phyloP scores from a whole-genome alignment of 1,284 basidiomycete genomes.

The Ceratobasidium sp. region DNA sequence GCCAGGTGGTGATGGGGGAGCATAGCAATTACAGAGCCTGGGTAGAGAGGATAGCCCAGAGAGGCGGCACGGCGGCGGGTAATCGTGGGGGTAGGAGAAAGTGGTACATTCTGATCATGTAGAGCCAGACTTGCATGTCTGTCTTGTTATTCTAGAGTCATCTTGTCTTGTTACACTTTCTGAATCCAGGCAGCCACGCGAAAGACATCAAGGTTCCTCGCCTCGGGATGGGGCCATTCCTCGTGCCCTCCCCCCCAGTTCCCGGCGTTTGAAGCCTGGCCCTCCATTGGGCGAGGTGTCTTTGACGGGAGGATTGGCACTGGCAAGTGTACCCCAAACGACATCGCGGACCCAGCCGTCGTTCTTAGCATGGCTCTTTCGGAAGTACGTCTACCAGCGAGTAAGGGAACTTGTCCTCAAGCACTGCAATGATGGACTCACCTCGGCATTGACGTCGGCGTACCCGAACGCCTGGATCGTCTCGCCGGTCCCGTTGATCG shows the following conservation, averaged over 20 bases:
- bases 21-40: constrained; percentile 14
- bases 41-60: background rate
- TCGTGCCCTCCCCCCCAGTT: background rate
- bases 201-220: background rate
- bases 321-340: constrained; percentile 51
- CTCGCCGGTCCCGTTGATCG: constrained; percentile 51
- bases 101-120: background rate
- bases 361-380: constrained; percentile 50
- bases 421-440: background rate
- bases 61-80: too few species aligned
- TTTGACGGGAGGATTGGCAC: constrained; percentile 47
- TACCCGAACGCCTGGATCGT: constrained; percentile 52
- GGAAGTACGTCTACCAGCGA: constrained; percentile 50
- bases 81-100: background rate
- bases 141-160: background rate
- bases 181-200: too few species aligned
- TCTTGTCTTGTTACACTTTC: background rate
- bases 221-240: background rate
- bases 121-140: background rate
- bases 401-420: background rate
- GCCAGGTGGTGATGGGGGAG: constrained; percentile 4
- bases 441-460: constrained; percentile 15
- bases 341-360: constrained; percentile 51
- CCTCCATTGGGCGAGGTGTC: constrained; percentile 23
- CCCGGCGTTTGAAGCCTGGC: constrained; percentile 16